These are phyloP conservation scores for Penicillium sclerotiorum DNA, from an alignment of 2,329 filamentous ascomycete genomes.

Conservation along the genomic window DNA sequence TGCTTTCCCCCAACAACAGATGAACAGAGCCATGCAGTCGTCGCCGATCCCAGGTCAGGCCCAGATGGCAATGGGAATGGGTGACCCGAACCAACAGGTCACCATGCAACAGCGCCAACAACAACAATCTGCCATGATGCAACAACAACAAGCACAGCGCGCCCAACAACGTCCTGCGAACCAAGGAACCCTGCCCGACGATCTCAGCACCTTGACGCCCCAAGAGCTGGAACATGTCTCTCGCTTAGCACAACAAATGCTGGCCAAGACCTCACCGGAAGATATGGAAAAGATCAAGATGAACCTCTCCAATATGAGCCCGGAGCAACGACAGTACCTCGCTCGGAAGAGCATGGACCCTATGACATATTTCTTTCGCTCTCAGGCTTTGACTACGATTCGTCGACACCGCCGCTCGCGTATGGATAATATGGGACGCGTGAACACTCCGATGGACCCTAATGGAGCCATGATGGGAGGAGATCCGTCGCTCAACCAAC, in stretches of 20 bases:
- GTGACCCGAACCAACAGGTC: constrained; percentile 34
- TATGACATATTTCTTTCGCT: constrained; percentile 54
- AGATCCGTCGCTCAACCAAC: constrained; percentile 42
- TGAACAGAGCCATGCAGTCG: constrained; percentile 54
- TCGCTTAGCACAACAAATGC: constrained; percentile 50
- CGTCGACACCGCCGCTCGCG: constrained; percentile 37
- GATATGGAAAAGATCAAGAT: constrained; percentile 53
- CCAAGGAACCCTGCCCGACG: constrained; percentile 34
- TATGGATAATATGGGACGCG: constrained; percentile 36
- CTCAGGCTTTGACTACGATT: constrained; percentile 49
- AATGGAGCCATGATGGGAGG: constrained; percentile 38
- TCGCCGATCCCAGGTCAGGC: constrained; percentile 50
- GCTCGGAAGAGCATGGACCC: constrained; percentile 52
- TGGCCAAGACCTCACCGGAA: constrained; percentile 46
- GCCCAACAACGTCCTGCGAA: constrained; percentile 34
- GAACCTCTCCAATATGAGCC: constrained; percentile 49
- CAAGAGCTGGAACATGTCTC: constrained; percentile 50
- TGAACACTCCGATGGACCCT: constrained; percentile 32
- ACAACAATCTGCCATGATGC: constrained; percentile 33
- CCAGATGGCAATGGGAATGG: constrained; percentile 41
- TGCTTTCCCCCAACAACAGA: constrained; percentile 53
- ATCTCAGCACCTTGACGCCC: constrained; percentile 39
- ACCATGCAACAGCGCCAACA: constrained; percentile 40
- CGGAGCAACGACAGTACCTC: constrained; percentile 52
- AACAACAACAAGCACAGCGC: constrained; percentile 31